Conservation (phyloP, 2,329 filamentous ascomycete genomes). For the Ophiostoma quercus region DNA sequence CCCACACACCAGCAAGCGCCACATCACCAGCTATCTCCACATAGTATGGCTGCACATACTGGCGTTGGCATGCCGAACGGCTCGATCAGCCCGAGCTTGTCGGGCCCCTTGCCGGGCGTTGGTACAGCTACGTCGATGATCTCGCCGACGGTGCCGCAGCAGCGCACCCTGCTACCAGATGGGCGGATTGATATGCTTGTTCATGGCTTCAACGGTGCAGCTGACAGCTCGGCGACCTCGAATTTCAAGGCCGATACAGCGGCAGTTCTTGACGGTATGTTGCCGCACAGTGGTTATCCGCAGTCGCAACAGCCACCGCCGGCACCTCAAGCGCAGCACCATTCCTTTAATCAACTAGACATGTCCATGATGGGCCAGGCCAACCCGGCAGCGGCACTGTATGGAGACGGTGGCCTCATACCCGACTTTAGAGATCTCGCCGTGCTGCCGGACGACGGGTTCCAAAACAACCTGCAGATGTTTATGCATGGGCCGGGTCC, state of each 20-base stretch:
- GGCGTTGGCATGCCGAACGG: background rate
- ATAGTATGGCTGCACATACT: background rate
- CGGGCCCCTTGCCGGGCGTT: background rate
- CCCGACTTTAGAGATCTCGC: slow-evolving; percentile 4
- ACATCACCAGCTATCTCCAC: background rate
- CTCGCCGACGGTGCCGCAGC: background rate
- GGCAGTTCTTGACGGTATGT: slow-evolving; percentile 17
- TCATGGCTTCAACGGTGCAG: background rate
- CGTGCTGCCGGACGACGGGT: slow-evolving; percentile 39
- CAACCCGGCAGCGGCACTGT: background rate
- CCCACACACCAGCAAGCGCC: slow-evolving; percentile 1
- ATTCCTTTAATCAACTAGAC: background rate
- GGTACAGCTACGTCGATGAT: background rate
- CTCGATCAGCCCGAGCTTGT: slow-evolving; percentile 1
- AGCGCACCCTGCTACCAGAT: slow-evolving; percentile 12
- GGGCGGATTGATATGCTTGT: slow-evolving; percentile 9
- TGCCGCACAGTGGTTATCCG: slow-evolving; percentile 5
- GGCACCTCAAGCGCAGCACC: background rate
- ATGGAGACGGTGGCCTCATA: slow-evolving; percentile 15
- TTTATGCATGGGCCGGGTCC: slow-evolving; percentile 40
- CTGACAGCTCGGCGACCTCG: background rate
- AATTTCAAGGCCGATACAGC: background rate
- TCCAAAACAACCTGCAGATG: slow-evolving; percentile 43
- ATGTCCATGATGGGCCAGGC: slow-evolving; percentile 17
- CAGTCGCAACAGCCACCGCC: slow-evolving; percentile 10